Evolutionary conservation across 805 yeast genomes (phyloP), one percentile per base, ranked within the genome.

Genomic region (Candida succiphila): DNA sequence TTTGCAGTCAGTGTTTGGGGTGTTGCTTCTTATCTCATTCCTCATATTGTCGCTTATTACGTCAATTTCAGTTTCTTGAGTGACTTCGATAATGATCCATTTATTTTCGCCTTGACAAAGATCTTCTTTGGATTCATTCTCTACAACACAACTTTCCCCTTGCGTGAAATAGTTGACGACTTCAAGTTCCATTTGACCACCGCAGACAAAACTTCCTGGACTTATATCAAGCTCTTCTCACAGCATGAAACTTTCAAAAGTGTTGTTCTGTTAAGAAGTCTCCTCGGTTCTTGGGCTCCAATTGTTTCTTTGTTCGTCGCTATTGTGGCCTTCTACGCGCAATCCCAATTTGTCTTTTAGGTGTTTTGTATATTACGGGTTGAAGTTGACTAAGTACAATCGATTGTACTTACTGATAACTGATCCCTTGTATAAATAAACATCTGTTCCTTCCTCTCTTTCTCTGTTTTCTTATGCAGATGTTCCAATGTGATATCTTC

Each of bases 21-120:
- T n/a, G 25, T 61, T 5, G 45, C 56, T 30, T 54, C 74, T 6
- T 48, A 66, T 27, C 38, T 52, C 6, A 34, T 63, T 21, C 79
- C 79, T 26, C 49, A 57, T 37, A 22, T 59, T 27, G 43, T 55
- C 24, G 65, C 76, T 14, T 72, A 67, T 54, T 72, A 68, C 54
- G 44, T 72, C 44, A 72, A 72, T 54, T 72, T 72, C 49, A 57
- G 75, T 46, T 52, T 69, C 44, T 70, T 70, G 49, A 69, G 70
- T 46, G 62, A 56, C 25, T 61, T 62, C 54, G 49, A 51, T 29
- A 60, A 41, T 48, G 79, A 72, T 50, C 78, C 78, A 22, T 67
- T 70, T 41, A 54, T 66, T 34, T 67, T 63, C 46, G 56, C 72
- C 14, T 52, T 72, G 38, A 43, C 65, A 30, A 71, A 70, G 48